phyloP scores from a whole-genome alignment of 495 filamentous ascomycete genomes.

The Hypoxylon perforatum region DNA sequence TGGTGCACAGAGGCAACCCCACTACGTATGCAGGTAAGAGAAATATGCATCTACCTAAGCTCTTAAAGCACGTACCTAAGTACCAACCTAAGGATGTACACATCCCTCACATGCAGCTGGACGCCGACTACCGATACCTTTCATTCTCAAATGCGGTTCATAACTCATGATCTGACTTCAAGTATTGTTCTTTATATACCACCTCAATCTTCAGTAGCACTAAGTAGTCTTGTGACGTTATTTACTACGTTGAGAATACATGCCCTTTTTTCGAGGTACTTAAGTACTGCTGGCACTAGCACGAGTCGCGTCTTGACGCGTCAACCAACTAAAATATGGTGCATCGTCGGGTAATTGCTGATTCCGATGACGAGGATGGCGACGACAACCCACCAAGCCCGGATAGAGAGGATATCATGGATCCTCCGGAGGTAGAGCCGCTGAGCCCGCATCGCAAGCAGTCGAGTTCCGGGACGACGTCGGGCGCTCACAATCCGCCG shows the following conservation, averaged over 20 bases:
- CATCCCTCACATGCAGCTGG: too few relatives aligned
- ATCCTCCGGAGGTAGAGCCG: conserved; percentile 39
- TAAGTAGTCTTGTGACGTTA: background rate
- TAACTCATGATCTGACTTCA: background rate
- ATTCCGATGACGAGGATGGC: conserved; percentile 47
- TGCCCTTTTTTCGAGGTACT: background rate
- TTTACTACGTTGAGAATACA: background rate
- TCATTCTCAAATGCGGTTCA: background rate
- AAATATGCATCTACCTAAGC: background rate
- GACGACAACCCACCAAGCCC: conserved; percentile 32
- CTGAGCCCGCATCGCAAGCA: conserved; percentile 35
- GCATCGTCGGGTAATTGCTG: conserved; percentile 41
- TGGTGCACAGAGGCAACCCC: conserved; percentile 13
- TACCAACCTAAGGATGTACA: background rate
- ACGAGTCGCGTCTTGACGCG: conserved; percentile 32
- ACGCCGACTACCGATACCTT: background rate
- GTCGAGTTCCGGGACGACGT: conserved; percentile 7
- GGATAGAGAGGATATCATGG: conserved; percentile 13
- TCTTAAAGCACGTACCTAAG: background rate
- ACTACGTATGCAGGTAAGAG: conserved; percentile 26
- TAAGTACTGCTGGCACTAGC: background rate
- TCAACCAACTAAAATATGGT: conserved; percentile 32
- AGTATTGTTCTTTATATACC: background rate
- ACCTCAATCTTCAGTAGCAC: background rate
- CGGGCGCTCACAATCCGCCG: conserved; percentile 14